phyloP scores from a whole-genome alignment of 352 stramenopile species.

The Phytophthora macrochlamydospora region DNA sequence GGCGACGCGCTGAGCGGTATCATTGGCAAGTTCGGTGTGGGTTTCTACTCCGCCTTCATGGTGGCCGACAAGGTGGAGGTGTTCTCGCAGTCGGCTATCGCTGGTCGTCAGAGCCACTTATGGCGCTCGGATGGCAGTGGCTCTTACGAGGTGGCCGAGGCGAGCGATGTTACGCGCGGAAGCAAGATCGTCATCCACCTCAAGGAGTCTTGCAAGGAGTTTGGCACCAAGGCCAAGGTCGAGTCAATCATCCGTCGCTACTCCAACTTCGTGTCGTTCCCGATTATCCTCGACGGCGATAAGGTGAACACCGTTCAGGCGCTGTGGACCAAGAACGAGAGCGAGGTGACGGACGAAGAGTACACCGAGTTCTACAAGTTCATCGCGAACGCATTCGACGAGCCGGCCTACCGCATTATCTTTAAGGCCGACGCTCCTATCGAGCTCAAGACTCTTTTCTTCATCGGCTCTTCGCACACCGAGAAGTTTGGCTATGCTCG shows the following conservation, averaged over 20 bases:
- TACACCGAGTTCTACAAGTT: conserved; percentile 98
- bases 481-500: conserved; percentile 97
- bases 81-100: conserved; percentile 76
- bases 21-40: conserved; percentile 99
- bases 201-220: conserved; percentile 97
- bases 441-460: conserved; percentile 98
- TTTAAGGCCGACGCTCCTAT: conserved; percentile 98
- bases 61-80: conserved; percentile 97
- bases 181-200: conserved; percentile 98
- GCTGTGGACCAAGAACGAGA: conserved; percentile 97
- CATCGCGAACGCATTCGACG: conserved; percentile 95
- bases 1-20: conserved; percentile 90
- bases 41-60: conserved; percentile 99
- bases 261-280: conserved; percentile 99
- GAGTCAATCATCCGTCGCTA: conserved; percentile 99
- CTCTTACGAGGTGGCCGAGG: conserved; percentile 79
- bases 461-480: conserved; percentile 96
- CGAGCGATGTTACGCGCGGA: conserved; percentile 81
- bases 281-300: conserved; percentile 97
- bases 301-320: conserved; percentile 98
- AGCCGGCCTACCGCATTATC: conserved; percentile 94
- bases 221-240: conserved; percentile 90
- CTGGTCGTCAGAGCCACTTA: conserved; percentile 54
- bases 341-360: conserved; percentile 95
- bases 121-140: conserved; percentile 86